These are phyloP conservation scores for Galium porrigens DNA, from an alignment of 305 asterid genomes.

Conservation along the genomic window DNA sequence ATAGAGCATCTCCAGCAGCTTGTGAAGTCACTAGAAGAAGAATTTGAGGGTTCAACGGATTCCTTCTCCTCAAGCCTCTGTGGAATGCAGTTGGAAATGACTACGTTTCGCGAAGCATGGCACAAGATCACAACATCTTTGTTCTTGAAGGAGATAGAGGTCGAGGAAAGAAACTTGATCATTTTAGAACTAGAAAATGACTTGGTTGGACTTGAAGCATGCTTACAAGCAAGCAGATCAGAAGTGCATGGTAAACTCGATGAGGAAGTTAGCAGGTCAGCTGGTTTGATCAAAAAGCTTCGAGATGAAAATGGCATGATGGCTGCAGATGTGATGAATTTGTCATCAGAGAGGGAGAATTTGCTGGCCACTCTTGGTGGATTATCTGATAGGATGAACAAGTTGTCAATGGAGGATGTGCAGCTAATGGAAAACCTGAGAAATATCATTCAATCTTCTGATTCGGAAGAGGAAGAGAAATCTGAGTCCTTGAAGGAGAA, in stretches of 20 bases:
- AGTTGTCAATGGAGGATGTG: constrained; percentile 30
- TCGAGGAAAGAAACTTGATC: constrained; percentile 42
- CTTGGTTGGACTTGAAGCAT: constrained; percentile 22
- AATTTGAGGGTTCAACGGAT: constrained; percentile 28
- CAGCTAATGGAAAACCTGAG: constrained; percentile 40
- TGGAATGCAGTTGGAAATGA: constrained; percentile 48
- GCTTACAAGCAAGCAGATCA: constrained; percentile 22
- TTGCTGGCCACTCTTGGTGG: constrained; percentile 25
- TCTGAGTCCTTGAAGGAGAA: constrained; percentile 46
- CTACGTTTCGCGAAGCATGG: constrained; percentile 35
- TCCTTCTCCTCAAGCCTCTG: constrained; percentile 44
- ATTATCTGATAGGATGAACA: constrained; percentile 30
- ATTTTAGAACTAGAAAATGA: constrained; percentile 45
- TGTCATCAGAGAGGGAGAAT: constrained; percentile 27
- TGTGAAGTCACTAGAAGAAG: constrained; percentile 49
- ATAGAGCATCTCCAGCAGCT: constrained; percentile 59
- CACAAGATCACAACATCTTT: constrained; percentile 37
- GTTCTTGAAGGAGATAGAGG: constrained; percentile 47
- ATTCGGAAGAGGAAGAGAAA: constrained; percentile 25
- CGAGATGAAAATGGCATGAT: constrained; percentile 16
- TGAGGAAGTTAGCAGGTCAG: constrained; percentile 5
- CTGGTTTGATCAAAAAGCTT: constrained; percentile 20
- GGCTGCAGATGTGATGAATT: constrained; percentile 14
- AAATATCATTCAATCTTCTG: constrained; percentile 29
- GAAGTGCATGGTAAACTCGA: constrained; percentile 22